Evolutionary conservation across 306 rosid genomes (phyloP).

Genomic region (Astragalus membranaceus): DNA sequence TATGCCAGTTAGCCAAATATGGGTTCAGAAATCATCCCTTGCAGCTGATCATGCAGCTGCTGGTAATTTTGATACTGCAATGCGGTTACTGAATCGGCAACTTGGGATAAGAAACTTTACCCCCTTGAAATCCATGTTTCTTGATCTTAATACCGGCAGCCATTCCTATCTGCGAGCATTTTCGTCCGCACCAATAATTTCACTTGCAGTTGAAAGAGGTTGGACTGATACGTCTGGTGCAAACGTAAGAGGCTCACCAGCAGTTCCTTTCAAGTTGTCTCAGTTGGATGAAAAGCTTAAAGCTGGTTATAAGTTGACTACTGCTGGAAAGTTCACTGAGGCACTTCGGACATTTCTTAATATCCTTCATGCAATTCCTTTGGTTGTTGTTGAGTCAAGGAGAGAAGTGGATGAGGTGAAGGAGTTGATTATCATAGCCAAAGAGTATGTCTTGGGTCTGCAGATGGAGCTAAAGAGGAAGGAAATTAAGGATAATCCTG

Average conservation of each 20-base stretch:
- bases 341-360: conserved; percentile 49
- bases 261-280: conserved; percentile 59
- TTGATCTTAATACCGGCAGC: conserved; percentile 67
- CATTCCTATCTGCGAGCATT: conserved; percentile 65
- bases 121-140: conserved; percentile 61
- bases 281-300: conserved; percentile 77
- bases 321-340: conserved; percentile 67
- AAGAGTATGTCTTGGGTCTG: conserved; percentile 70
- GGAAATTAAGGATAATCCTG: conserved; percentile 55
- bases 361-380: conserved; percentile 71
- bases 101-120: conserved; percentile 69
- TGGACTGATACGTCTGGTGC: conserved; percentile 74
- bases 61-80: conserved; percentile 83
- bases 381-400: conserved; percentile 74
- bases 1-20: conserved; percentile 77
- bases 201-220: conserved; percentile 75
- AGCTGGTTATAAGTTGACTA: conserved; percentile 73
- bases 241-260: conserved; percentile 68
- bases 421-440: conserved; percentile 63
- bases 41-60: conserved; percentile 95
- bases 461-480: conserved; percentile 71
- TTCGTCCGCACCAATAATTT: conserved; percentile 60
- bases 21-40: conserved; percentile 79
- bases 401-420: conserved; percentile 89
- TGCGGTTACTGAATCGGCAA: conserved; percentile 74